Evolutionary conservation across 2,329 filamentous ascomycete species (phyloP).

Genomic region (Xylariaceae sp.): DNA sequence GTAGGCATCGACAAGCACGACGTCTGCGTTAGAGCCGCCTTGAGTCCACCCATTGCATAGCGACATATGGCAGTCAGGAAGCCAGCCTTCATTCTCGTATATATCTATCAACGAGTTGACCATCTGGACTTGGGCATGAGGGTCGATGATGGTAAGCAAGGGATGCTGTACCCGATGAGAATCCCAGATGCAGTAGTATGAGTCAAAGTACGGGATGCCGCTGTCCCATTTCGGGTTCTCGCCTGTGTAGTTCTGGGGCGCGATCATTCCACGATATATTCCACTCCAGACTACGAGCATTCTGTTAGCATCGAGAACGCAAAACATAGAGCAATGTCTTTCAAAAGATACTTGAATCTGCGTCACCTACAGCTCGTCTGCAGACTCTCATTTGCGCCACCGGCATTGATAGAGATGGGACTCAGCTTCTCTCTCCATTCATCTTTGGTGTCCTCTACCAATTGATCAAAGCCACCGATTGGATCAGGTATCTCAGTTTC

Average conservation of each 20-base stretch:
- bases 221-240: conserved; percentile 63
- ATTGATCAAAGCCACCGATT: conserved; percentile 54
- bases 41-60: conserved; percentile 66
- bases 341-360: no score
- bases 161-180: conserved; percentile 62
- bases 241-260: conserved; percentile 64
- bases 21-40: conserved; percentile 65
- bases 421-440: conserved; percentile 58
- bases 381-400: conserved; percentile 47
- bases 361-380: conserved; percentile 43
- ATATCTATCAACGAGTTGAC: conserved; percentile 63
- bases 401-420: conserved; percentile 49
- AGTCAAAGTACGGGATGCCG: conserved; percentile 63
- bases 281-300: conserved; percentile 53
- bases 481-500: conserved; percentile 60
- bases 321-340: no score
- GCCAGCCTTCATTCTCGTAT: conserved; percentile 62
- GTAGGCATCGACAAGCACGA: conserved; percentile 61
- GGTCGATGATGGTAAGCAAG: conserved; percentile 62
- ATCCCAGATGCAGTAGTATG: conserved; percentile 59
- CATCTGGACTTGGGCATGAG: conserved; percentile 57
- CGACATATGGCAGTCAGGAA: conserved; percentile 69
- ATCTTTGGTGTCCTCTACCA: conserved; percentile 47
- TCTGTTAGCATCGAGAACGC: no score
- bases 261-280: conserved; percentile 59